Evolutionary conservation across 139 green algal genomes (phyloP), one percentile per base, ranked within the genome.

Genomic region (Yamagishiella unicocca): DNA sequence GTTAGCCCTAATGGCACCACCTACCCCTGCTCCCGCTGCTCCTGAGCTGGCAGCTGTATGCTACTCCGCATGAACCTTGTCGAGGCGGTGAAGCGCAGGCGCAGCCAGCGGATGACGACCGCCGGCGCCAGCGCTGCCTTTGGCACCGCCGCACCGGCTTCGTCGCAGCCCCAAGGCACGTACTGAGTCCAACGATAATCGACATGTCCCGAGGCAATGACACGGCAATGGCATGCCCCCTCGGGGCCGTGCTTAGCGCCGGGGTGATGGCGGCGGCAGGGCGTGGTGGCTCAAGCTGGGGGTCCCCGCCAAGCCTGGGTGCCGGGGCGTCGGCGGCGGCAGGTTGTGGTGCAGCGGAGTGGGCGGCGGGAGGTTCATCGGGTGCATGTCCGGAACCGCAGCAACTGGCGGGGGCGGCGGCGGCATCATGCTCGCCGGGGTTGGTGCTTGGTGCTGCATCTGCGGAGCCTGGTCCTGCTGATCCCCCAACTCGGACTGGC

Each of bases 291-390:
- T 9, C 37, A 80, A 12, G 82, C 38, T 62, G 37, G 82, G 82
- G 5, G 53, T 82, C 1, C 38, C 24, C 61, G 83, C 71, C 14
- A 84, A 71, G 19, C 58, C 58, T 8, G 68, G 55, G 72, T 90
- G 87, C 38, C 61, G 62, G 21, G 87, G 87, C 43, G 87, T 90
- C 31, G 87, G 79, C 37, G 87, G 87, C 38, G 87, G 87, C 58
- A 90, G 70, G 76, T 66, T 46, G 53, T 84, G 76, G 68, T 86
- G 85, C 42, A 81, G 21, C 4, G 71, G 85, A 50, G 76, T 82
- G 5, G 64, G 85, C 12, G 75, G 64, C 75, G 46, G 76, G 66
- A 82, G 55, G 67, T 84, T 78, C 31, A 67, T 75, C 50, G 53
- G 54, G 35, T 88, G 67, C 35, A 66, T 29, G 43, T 83, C 64